A percentile compares a stretch with the other conserved stretches of the same genome.
phyloP scores from a whole-genome alignment of 352 stramenopile species.

The Phytophthora pseudosyringae region DNA sequence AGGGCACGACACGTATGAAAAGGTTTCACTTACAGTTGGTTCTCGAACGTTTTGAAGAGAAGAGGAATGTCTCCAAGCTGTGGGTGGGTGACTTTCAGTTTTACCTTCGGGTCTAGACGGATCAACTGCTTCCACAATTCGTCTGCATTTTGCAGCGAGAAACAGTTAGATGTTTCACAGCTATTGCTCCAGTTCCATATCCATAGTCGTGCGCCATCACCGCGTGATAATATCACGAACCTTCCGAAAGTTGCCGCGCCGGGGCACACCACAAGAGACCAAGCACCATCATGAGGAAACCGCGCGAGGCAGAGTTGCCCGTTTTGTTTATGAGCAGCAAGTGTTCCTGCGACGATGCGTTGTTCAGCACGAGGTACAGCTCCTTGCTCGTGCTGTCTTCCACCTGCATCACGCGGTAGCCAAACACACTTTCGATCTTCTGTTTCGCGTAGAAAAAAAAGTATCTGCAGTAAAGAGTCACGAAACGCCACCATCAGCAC shows the following conservation, averaged over 20 bases:
- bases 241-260: constrained; percentile 70
- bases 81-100: constrained; percentile 63
- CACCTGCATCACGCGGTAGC: constrained; percentile 75
- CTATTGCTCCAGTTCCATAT: not conserved
- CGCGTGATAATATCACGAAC: constrained; percentile 28
- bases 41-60: constrained; percentile 83
- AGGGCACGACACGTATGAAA: not conserved
- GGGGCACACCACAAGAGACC: constrained; percentile 84
- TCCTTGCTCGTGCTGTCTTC: constrained; percentile 73
- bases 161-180: constrained; percentile 5
- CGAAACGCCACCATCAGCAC: not conserved
- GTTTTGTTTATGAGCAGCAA: constrained; percentile 81
- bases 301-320: constrained; percentile 58
- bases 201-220: not conserved
- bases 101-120: constrained; percentile 66
- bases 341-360: constrained; percentile 72
- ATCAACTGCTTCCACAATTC: constrained; percentile 83
- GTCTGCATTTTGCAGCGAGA: constrained; percentile 40
- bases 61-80: constrained; percentile 74
- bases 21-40: constrained; percentile 59
- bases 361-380: constrained; percentile 84
- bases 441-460: constrained; percentile 83
- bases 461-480: constrained; percentile 44
- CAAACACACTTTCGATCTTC: constrained; percentile 80
- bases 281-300: constrained; percentile 84